Percentiles rank a stretch among this genome's conserved stretches.
Evolutionary conservation across 2,329 filamentous ascomycete species (phyloP).

Genomic region (Aspergillus sp.): DNA sequence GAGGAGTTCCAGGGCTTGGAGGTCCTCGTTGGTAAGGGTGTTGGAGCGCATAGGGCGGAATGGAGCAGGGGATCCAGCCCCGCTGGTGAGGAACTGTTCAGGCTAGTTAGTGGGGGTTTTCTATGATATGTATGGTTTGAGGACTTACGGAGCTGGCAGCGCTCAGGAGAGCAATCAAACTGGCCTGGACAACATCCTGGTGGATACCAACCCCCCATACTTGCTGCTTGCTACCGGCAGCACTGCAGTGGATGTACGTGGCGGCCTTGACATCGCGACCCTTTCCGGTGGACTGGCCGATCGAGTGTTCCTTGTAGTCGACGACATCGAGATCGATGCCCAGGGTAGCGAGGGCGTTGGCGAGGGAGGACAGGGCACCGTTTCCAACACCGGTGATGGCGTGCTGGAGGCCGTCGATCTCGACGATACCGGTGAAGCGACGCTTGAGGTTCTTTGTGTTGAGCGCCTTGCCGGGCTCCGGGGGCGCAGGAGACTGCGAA

Average conservation of each 20-base stretch:
- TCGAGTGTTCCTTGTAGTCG: constrained; percentile 95
- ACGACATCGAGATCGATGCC: constrained; percentile 86
- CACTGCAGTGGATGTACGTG: constrained; percentile 87
- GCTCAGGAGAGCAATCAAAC: constrained; percentile 78
- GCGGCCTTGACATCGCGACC: constrained; percentile 87
- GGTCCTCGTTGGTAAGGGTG: constrained; percentile 46
- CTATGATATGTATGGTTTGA: neutral
- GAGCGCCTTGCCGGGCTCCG: constrained; percentile 67
- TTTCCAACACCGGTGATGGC: constrained; percentile 78
- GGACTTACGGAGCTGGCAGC: constrained; percentile 77
- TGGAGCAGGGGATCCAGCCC: constrained; percentile 67
- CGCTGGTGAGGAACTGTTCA: constrained; percentile 67
- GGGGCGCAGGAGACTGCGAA: constrained; percentile 69
- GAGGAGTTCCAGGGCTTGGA: constrained; percentile 45
- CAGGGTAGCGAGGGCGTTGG: constrained; percentile 73
- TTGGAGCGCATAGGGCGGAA: constrained; percentile 60
- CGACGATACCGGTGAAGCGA: constrained; percentile 80
- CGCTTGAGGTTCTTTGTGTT: constrained; percentile 77
- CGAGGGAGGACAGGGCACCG: constrained; percentile 85
- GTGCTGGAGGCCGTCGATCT: constrained; percentile 78
- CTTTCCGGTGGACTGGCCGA: constrained; percentile 76
- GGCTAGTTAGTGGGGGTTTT: too few relatives aligned
- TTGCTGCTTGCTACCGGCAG: constrained; percentile 60
- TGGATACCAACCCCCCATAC: constrained; percentile 61
- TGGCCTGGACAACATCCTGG: constrained; percentile 87